Evolutionary conservation across 345 rosid species (phyloP), one percentile per base, ranked within the genome.

Genomic region (Brassica rapa): DNA sequence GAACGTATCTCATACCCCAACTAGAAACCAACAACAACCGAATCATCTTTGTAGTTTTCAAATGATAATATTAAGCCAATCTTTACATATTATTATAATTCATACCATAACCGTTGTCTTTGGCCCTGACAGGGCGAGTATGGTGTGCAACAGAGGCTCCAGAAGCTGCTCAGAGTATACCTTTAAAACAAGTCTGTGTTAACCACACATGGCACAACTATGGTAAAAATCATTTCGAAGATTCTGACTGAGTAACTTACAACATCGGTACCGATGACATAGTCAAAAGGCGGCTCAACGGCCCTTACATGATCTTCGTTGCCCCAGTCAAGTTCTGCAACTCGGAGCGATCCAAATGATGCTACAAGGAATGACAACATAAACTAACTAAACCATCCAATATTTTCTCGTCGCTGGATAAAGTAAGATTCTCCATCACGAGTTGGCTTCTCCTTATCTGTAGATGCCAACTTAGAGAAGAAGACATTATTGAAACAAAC

Each of bases 1-100:
- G 97, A 92, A 33, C 97, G 97, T 76, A 94, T 86, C 84, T 94
- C 98, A 80, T 92, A 89, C 43, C 98, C 97, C 87, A 94, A 81
- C 97, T 94, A 81, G 41, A 75, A 35, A 63, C 27, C 66, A 83
- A 63, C 60, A 79, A 76, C 10, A 8, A 62, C 37, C 6, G 10
- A 25, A 37, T 43, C 76, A 71, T 46, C 53, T 62, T 2, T 62
- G 29, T 21, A 35, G 39, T 74, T 62, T 21, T 21, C 16, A 69
- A 12, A 12, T 32, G 61, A 68, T 14, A 39, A 27, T 39, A 21
- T 11, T 10, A 74, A 74, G 49, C 24, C 37, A 55, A 74, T 39
- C 41, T 7, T 1, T 7, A 7, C 11, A 37, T 37, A 49, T 7
- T 24, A 68, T 49, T 30, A 74, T 33, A 67, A 1, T 8, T 35